Conservation (phyloP, 495 filamentous ascomycete species). For the Aspergillus avenaceus region DNA sequence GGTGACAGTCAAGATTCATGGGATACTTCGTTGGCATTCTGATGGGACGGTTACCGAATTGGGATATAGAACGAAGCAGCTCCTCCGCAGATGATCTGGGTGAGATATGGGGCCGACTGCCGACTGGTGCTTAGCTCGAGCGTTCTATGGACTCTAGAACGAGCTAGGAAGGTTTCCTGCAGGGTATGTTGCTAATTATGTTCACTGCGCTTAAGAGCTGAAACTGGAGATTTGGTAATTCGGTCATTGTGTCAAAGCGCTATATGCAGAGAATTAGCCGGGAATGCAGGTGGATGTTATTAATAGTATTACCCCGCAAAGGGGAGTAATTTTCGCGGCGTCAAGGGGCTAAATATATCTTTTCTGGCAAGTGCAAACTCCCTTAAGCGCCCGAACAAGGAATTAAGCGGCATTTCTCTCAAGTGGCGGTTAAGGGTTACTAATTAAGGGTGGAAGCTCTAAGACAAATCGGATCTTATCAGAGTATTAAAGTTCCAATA, state of each 20-base stretch:
- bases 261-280: background rate
- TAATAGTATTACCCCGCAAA: constrained; percentile 1
- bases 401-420: constrained; percentile 4
- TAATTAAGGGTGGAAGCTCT: constrained; percentile 9
- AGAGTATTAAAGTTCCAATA: background rate
- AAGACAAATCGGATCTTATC: constrained; percentile 2
- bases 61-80: too few relatives aligned
- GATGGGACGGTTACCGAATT: too few relatives aligned
- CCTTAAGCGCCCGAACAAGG: constrained; percentile 2
- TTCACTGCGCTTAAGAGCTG: background rate
- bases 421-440: constrained; percentile 24
- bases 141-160: background rate
- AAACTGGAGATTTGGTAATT: background rate
- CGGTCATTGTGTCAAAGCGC: background rate
- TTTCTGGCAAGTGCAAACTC: background rate
- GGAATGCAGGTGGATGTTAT: constrained; percentile 1
- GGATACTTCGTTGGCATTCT: too few relatives aligned
- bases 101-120: too few relatives aligned
- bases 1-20: too few relatives aligned
- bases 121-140: background rate
- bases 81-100: background rate
- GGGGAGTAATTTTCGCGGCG: background rate
- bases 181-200: constrained; percentile 11
- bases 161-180: background rate
- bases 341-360: background rate